A percentile compares a stretch with the other conserved stretches of the same genome.
Conservation (phyloP, 1,284 basidiomycete genomes). For the Fomitopsis betulina region DNA sequence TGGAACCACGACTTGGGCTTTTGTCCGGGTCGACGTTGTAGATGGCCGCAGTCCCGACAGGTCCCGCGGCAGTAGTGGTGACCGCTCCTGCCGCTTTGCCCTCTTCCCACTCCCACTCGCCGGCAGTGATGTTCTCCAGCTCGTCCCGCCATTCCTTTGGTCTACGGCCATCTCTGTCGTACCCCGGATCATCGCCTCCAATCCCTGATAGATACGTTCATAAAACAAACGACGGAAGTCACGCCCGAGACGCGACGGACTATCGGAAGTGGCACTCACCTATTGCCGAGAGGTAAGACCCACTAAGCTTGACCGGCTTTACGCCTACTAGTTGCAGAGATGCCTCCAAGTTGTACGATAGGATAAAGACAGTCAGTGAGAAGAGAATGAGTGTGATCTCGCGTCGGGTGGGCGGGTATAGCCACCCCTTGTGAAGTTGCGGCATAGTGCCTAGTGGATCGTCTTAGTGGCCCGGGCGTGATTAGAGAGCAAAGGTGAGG, state of each 20-base stretch:
- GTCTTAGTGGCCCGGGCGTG: background rate
- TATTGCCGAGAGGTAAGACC: conserved; percentile 22
- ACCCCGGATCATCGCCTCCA: conserved; percentile 28
- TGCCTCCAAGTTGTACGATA: conserved; percentile 63
- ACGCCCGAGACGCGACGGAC: background rate
- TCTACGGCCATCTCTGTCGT: conserved; percentile 43
- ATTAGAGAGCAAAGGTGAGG: background rate
- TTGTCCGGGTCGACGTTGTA: conserved; percentile 28
- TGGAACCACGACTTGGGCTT: conserved; percentile 26
- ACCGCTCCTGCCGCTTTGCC: conserved; percentile 44
- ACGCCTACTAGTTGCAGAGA: conserved; percentile 47
- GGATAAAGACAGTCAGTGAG: conserved; percentile 52
- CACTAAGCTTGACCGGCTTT: conserved; percentile 28
- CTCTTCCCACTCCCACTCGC: conserved; percentile 62
- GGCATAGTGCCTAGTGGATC: conserved; percentile 10
- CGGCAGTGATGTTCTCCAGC: conserved; percentile 58
- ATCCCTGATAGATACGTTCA: conserved; percentile 24
- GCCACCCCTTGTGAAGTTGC: conserved; percentile 39
- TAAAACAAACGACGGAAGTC: background rate
- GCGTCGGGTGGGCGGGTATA: conserved; percentile 55
- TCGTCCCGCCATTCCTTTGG: conserved; percentile 44
- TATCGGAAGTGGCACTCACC: conserved; percentile 11
- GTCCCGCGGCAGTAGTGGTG: conserved; percentile 12
- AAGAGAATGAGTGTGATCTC: conserved; percentile 60
- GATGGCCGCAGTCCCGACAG: conserved; percentile 17